A percentile compares a stretch with the other conserved stretches of the same genome.
phyloP scores from a whole-genome alignment of 148 eudicot species.

The Chenopodium album region DNA sequence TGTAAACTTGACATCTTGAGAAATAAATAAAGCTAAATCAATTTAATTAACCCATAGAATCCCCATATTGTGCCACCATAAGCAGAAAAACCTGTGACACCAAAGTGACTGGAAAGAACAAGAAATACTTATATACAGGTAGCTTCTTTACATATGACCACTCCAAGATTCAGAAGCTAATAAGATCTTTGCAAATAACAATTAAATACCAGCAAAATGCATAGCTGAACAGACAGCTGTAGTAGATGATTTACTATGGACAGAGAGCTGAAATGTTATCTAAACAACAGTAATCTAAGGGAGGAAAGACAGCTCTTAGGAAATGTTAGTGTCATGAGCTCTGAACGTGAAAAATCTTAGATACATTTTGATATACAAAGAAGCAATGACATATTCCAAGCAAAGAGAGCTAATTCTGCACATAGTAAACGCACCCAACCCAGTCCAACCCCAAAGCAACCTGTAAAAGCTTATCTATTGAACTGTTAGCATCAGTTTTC shows the following conservation, averaged over 20 bases:
- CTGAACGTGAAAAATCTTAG: too few relatives aligned
- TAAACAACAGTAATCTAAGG: background rate
- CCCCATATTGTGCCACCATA: background rate
- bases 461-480: background rate
- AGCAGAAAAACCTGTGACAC: background rate
- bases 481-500: background rate
- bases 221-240: background rate
- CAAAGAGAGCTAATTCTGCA: background rate
- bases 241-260: background rate
- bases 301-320: background rate
- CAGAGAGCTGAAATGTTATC: background rate
- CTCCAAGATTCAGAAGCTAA: background rate
- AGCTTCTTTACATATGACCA: background rate
- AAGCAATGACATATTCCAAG: too few relatives aligned
- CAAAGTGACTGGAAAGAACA: background rate
- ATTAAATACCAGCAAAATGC: background rate
- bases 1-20: background rate
- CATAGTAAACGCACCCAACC: background rate
- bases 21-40: background rate
- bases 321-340: background rate
- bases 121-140: background rate
- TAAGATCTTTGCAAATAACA: background rate
- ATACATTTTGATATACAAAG: too few relatives aligned
- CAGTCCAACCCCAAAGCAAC: background rate
- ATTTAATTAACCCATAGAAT: background rate